Conservation (phyloP, 2,329 filamentous ascomycete species). For the Monilinia aucupariae region DNA sequence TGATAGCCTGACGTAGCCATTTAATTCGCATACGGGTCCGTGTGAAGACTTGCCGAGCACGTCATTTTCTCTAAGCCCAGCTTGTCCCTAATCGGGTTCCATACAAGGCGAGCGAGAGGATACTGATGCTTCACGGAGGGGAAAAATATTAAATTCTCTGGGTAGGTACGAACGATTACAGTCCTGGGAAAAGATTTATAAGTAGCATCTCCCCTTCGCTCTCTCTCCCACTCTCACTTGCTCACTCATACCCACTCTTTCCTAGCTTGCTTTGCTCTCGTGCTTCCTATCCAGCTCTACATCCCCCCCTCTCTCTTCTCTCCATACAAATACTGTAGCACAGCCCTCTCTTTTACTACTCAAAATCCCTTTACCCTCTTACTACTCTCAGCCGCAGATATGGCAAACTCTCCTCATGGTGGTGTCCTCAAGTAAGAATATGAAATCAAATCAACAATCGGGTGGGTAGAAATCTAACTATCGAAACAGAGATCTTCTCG, state of each 20-base stretch:
- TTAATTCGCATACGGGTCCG: conserved; percentile 10
- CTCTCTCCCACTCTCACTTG: neutral
- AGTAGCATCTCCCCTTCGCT: neutral
- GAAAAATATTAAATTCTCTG: conserved; percentile 11
- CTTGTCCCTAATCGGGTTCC: conserved; percentile 8
- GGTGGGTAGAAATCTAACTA: conserved; percentile 13
- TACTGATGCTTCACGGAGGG: neutral
- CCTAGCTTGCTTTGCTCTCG: neutral
- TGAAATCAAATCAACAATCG: neutral
- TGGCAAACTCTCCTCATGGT: conserved; percentile 74
- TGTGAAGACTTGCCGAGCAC: conserved; percentile 11
- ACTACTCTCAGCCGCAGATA: conserved; percentile 36
- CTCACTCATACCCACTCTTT: neutral
- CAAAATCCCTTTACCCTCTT: neutral
- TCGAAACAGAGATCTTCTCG: conserved; percentile 65
- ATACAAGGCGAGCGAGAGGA: conserved; percentile 4
- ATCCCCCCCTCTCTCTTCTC: neutral
- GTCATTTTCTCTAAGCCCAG: conserved; percentile 13
- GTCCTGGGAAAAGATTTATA: neutral
- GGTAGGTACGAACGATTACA: neutral
- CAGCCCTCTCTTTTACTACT: neutral
- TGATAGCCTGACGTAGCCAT: conserved; percentile 9
- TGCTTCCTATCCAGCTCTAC: neutral
- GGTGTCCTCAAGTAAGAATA: conserved; percentile 72
- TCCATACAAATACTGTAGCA: neutral